Conservation (phyloP, 1,284 basidiomycete genomes). For the Flammula alnicola region DNA sequence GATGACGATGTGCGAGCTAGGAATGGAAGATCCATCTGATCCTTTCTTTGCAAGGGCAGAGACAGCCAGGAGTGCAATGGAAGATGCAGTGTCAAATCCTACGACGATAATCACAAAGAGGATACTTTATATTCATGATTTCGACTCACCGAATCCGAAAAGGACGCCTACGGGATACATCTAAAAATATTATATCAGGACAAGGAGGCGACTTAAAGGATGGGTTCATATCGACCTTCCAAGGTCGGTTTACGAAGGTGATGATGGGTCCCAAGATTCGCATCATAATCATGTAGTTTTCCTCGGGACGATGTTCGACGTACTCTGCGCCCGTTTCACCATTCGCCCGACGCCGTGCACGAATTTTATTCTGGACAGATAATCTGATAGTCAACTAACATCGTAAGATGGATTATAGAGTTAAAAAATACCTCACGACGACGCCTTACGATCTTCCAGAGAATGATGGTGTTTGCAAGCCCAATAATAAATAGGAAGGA, state of each 20-base stretch:
- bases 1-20: slow-evolving; percentile 68
- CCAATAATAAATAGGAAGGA: slow-evolving; percentile 86
- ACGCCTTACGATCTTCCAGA: slow-evolving; percentile 60
- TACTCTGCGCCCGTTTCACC: slow-evolving; percentile 27
- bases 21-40: slow-evolving; percentile 55
- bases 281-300: slow-evolving; percentile 76
- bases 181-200: slow-evolving; percentile 25
- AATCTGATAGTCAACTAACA: background rate
- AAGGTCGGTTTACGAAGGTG: slow-evolving; percentile 80
- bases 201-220: background rate
- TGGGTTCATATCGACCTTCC: slow-evolving; percentile 61
- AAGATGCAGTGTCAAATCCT: slow-evolving; percentile 92
- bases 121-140: background rate
- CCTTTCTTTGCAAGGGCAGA: slow-evolving; percentile 74
- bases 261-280: slow-evolving; percentile 79
- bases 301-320: slow-evolving; percentile 38
- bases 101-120: slow-evolving; percentile 1
- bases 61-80: slow-evolving; percentile 81
- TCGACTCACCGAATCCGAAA: slow-evolving; percentile 76
- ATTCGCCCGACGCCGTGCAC: slow-evolving; percentile 15
- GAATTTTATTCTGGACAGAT: slow-evolving; percentile 10
- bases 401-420: background rate
- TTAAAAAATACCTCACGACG: slow-evolving; percentile 46
- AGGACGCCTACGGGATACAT: slow-evolving; percentile 91
- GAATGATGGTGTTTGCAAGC: slow-evolving; percentile 77